A percentile compares a stretch with the other conserved stretches of the same genome.
These are phyloP conservation scores for Penicillium rolfsii DNA, from an alignment of 2,329 filamentous ascomycete genomes.

Conservation along the genomic window DNA sequence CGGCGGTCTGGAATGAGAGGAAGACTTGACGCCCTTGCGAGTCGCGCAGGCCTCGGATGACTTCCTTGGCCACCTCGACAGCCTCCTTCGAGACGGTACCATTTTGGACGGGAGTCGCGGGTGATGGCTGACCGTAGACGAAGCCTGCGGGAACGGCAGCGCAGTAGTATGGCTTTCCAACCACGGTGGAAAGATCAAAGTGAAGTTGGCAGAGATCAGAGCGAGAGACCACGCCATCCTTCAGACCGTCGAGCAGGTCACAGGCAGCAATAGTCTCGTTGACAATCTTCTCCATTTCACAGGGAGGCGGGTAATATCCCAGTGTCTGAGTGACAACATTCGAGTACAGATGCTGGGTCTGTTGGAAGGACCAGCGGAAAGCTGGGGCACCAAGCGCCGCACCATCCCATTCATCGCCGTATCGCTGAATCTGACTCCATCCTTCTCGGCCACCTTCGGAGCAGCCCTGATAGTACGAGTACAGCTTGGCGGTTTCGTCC, in stretches of 20 bases:
- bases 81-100: constrained; percentile 21
- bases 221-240: constrained; percentile 56
- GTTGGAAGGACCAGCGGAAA: constrained; percentile 47
- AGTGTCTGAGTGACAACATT: constrained; percentile 43
- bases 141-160: constrained; percentile 29
- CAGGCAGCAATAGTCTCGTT: constrained; percentile 58
- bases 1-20: constrained; percentile 20
- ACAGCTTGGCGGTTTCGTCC: constrained; percentile 23
- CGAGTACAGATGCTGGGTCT: constrained; percentile 45
- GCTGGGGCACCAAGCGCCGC: constrained; percentile 50
- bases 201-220: constrained; percentile 51
- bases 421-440: constrained; percentile 53
- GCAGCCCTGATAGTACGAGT: constrained; percentile 56
- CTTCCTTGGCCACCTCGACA: constrained; percentile 18
- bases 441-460: constrained; percentile 58
- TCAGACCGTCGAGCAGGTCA: constrained; percentile 56
- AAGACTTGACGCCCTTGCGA: constrained; percentile 21
- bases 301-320: constrained; percentile 47
- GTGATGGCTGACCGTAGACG: constrained; percentile 4
- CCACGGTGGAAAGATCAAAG: constrained; percentile 48
- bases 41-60: constrained; percentile 18
- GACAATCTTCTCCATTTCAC: constrained; percentile 55
- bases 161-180: constrained; percentile 52
- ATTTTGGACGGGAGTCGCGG: constrained; percentile 16
- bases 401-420: constrained; percentile 51